A percentile compares a stretch with the other conserved stretches of the same genome.
These are phyloP conservation scores for Cystobasidium onofrii DNA, from an alignment of 768 basidiomycete genomes.

Conservation along the genomic window DNA sequence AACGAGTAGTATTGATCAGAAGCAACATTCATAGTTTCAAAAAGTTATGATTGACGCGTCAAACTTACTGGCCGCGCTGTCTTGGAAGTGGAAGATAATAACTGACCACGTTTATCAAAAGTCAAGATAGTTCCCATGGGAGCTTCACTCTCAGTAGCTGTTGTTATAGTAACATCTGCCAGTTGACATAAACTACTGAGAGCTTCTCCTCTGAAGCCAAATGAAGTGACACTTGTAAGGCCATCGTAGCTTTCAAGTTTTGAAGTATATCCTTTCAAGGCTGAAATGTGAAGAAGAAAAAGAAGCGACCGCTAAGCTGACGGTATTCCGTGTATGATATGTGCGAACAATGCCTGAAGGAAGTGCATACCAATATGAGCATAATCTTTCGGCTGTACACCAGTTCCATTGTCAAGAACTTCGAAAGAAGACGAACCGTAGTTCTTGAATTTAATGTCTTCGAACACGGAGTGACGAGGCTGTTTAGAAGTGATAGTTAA, in stretches of 20 bases:
- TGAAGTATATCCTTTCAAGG: slow-evolving; percentile 85
- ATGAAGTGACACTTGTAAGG: slow-evolving; percentile 63
- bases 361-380: slow-evolving; percentile 60
- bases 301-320: too few relatives aligned
- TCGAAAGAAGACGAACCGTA: slow-evolving; percentile 74
- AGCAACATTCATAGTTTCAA: too few relatives aligned
- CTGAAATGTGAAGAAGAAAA: slow-evolving; percentile 51
- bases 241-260: slow-evolving; percentile 72
- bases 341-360: background rate
- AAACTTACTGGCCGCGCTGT: slow-evolving; percentile 27
- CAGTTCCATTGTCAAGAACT: slow-evolving; percentile 84
- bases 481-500: too few relatives aligned
- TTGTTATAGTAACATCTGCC: slow-evolving; percentile 56
- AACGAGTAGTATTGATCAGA: background rate
- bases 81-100: slow-evolving; percentile 11
- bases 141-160: slow-evolving; percentile 61
- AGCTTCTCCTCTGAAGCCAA: slow-evolving; percentile 95
- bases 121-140: slow-evolving; percentile 72
- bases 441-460: slow-evolving; percentile 84
- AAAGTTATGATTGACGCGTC: too few relatives aligned
- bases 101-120: slow-evolving; percentile 35
- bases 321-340: too few relatives aligned
- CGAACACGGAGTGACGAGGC: background rate
- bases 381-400: slow-evolving; percentile 70
- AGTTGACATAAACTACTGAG: slow-evolving; percentile 77